Evolutionary conservation across 331 rosid genomes (phyloP), one percentile per base, ranked within the genome.

Genomic region (Prunus yedoensis): DNA sequence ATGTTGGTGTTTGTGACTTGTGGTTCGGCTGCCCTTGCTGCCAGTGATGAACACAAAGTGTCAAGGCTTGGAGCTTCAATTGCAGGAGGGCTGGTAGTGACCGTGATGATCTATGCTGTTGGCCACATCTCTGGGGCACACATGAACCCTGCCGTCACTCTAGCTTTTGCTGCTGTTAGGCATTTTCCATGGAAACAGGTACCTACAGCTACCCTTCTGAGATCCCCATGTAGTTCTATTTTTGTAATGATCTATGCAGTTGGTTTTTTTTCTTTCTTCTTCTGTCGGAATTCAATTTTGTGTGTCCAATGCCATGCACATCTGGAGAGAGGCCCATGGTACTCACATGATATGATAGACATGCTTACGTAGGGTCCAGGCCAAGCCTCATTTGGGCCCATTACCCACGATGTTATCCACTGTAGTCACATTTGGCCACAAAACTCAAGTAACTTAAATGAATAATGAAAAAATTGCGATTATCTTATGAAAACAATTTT

Each of bases 91-190:
- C 85, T 89, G 30, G 80, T 89, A 2, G 96, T 93, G 35, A 89
- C 88, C 0, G 91, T 87, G 18, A 85, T 93, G 98, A 93, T 93
- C 71, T 89, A 93, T 68, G 80, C 94, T 0, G 95, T 91, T 2
- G 97, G 98, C 25, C 98, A 93, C 77, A 84, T 93, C 78, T 91
- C 98, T 4, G 94, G 97, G 0, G 97, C 94, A 9, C 98, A 93
- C 70, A 89, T 91, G 92, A 93, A 93, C 79, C 98, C 96, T 0
- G 94, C 94, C 0, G 97, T 93, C 41, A 91, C 98, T 75, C 62
- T 93, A 32, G 94, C 97, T 41, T 89, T 93, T 58, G 90, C 97
- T 50, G 74, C 90, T 7, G 66, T 82, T 9, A 38, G 70, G 11
- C 96, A 87, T 79, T 88, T 93, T 63, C 96, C 96, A 23, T 89